Percentiles rank a stretch among this genome's conserved stretches.
These are phyloP conservation scores for Tetratostichococcus sp. DNA, from an alignment of 139 green algal species.

Conservation along the genomic window DNA sequence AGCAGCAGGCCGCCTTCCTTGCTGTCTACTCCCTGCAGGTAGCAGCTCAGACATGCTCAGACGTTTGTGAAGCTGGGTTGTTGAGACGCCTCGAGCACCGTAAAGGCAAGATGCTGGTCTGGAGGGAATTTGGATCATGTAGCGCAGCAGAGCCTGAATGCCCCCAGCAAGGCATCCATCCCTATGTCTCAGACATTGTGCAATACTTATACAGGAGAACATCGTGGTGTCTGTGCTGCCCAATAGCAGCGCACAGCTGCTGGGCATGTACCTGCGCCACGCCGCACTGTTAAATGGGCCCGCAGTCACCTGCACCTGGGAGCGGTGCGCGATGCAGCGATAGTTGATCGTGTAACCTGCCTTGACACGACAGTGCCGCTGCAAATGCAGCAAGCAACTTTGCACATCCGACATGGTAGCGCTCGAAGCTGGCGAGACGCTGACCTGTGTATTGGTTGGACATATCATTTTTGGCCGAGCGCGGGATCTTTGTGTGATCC, in stretches of 20 bases:
- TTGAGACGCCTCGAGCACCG: too few species aligned
- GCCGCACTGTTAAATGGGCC: background rate
- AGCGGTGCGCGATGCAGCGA: background rate
- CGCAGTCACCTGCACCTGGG: background rate
- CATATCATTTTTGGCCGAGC: too few species aligned
- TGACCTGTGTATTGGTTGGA: too few species aligned
- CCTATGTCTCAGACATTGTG: background rate
- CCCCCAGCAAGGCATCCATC: too few species aligned
- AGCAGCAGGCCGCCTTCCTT: background rate
- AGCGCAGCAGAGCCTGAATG: too few species aligned
- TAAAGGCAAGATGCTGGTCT: too few species aligned
- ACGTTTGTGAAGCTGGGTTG: too few species aligned
- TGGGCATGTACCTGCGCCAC: constrained; percentile 12
- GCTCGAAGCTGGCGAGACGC: too few species aligned
- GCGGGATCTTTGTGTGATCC: background rate
- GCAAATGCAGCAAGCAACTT: too few species aligned
- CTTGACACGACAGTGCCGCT: background rate
- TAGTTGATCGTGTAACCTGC: too few species aligned
- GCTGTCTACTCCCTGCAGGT: background rate
- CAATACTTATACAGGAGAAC: background rate
- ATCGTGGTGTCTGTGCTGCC: background rate
- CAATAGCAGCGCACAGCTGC: constrained; percentile 5
- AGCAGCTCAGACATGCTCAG: background rate
- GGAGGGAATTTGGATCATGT: too few species aligned
- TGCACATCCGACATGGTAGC: too few species aligned